A percentile compares a stretch with the other conserved stretches of the same genome.
phyloP scores from a whole-genome alignment of 2,329 filamentous ascomycete genomes.

The Nemania diffusa region DNA sequence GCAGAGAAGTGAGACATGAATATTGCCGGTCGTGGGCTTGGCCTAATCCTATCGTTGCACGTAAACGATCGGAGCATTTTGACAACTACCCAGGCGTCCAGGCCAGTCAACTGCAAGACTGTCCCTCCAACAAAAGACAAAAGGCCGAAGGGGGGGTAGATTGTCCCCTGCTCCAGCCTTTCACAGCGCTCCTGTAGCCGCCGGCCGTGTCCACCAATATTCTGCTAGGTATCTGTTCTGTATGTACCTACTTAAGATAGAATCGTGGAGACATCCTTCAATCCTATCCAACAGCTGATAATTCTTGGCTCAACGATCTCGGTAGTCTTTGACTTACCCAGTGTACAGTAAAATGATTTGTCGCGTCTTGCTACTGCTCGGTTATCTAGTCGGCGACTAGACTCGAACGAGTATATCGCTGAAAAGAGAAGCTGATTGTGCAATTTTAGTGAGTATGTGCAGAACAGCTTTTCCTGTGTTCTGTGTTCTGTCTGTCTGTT shows the following conservation, averaged over 20 bases:
- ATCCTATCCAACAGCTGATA: constrained; percentile 38
- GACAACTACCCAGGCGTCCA: constrained; percentile 39
- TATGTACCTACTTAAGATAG: no score
- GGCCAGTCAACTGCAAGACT: constrained; percentile 40
- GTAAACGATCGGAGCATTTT: constrained; percentile 49
- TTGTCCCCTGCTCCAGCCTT: constrained; percentile 52
- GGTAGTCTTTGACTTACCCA: constrained; percentile 31
- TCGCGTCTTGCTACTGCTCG: constrained; percentile 30
- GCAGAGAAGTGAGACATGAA: constrained; percentile 40
- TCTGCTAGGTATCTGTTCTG: constrained; percentile 28
- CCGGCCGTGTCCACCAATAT: constrained; percentile 47
- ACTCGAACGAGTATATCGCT: constrained; percentile 28
- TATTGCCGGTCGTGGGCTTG: constrained; percentile 46
- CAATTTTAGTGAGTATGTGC: no score
- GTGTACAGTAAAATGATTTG: constrained; percentile 27
- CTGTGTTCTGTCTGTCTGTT: neutral
- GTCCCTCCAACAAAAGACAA: constrained; percentile 44
- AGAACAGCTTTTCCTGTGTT: neutral
- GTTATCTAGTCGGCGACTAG: constrained; percentile 38
- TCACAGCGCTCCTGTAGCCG: constrained; percentile 57
- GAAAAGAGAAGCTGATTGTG: constrained; percentile 34
- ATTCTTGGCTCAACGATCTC: constrained; percentile 40
- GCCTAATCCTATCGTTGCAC: constrained; percentile 45
- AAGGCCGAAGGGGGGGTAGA: constrained; percentile 43
- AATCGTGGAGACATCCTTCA: constrained; percentile 42